Evolutionary conservation across 2,329 filamentous ascomycete genomes (phyloP).

Genomic region (Ceratocystis smalleyi): DNA sequence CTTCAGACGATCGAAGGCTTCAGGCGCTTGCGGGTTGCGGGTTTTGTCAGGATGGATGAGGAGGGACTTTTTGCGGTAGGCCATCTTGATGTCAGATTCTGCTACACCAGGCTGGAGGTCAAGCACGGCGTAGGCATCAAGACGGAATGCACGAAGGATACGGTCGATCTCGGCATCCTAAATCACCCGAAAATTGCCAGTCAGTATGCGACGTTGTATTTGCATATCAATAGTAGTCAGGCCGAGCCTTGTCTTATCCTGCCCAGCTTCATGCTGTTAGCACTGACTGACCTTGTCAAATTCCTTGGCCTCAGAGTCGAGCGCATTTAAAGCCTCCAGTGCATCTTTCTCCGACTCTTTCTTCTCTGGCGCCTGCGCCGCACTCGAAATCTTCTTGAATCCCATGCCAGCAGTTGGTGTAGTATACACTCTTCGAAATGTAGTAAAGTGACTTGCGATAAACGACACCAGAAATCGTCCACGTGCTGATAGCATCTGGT

Average conservation of each 20-base stretch:
- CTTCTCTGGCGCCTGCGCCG: conserved; percentile 22
- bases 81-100: conserved; percentile 87
- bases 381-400: conserved; percentile 20
- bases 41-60: conserved; percentile 99
- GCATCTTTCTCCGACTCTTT: conserved; percentile 37
- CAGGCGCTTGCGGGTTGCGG: conserved; percentile 72
- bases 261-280: background rate
- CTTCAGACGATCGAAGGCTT: conserved; percentile 91
- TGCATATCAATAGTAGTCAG: too few species aligned
- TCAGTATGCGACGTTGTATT: background rate
- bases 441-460: background rate
- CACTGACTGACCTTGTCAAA: conserved; percentile 59
- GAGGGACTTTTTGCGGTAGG: conserved; percentile 94
- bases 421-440: background rate
- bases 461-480: too few species aligned
- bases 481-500: background rate
- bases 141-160: conserved; percentile 77
- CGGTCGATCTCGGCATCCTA: conserved; percentile 92
- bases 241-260: background rate
- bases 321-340: conserved; percentile 56
- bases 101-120: conserved; percentile 90
- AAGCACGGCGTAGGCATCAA: conserved; percentile 71
- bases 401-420: conserved; percentile 6
- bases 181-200: background rate
- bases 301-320: conserved; percentile 75